These are phyloP conservation scores for Coemansia sp. DNA, from an alignment of 192 early-diverging fungal genomes.

Conservation along the genomic window DNA sequence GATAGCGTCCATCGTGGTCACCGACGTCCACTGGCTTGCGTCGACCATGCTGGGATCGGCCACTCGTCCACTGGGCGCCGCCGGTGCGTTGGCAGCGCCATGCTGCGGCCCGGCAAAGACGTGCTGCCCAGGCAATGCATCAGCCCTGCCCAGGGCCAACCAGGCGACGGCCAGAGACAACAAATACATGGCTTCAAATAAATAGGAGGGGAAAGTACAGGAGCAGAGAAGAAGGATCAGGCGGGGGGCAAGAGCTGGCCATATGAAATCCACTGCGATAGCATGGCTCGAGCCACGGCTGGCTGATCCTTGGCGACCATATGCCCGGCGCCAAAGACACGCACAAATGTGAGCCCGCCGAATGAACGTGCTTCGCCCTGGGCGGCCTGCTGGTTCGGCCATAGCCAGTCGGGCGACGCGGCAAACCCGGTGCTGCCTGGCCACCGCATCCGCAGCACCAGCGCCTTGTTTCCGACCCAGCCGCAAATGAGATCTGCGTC, in stretches of 20 bases:
- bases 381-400: constrained; percentile 53
- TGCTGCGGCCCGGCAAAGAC: background rate
- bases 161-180: too few relatives aligned
- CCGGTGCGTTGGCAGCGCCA: background rate
- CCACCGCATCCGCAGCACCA: constrained; percentile 79
- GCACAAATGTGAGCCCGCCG: constrained; percentile 73
- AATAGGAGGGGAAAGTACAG: too few relatives aligned
- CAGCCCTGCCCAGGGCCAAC: too few relatives aligned
- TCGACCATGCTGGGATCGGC: constrained; percentile 10
- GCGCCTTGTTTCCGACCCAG: constrained; percentile 75
- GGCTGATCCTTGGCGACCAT: constrained; percentile 91
- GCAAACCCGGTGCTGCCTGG: constrained; percentile 61
- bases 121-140: constrained; percentile 1
- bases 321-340: constrained; percentile 76
- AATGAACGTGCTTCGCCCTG: constrained; percentile 59
- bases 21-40: background rate
- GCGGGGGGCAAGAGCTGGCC: too few relatives aligned
- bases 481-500: constrained; percentile 89
- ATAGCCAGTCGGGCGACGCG: constrained; percentile 61
- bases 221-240: too few relatives aligned
- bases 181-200: too few relatives aligned
- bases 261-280: constrained; percentile 65
- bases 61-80: background rate
- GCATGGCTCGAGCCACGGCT: constrained; percentile 63
- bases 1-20: constrained; percentile 30